phyloP scores from a whole-genome alignment of 192 early-diverging fungal species.

The Phlyctochytrium planicorne region DNA sequence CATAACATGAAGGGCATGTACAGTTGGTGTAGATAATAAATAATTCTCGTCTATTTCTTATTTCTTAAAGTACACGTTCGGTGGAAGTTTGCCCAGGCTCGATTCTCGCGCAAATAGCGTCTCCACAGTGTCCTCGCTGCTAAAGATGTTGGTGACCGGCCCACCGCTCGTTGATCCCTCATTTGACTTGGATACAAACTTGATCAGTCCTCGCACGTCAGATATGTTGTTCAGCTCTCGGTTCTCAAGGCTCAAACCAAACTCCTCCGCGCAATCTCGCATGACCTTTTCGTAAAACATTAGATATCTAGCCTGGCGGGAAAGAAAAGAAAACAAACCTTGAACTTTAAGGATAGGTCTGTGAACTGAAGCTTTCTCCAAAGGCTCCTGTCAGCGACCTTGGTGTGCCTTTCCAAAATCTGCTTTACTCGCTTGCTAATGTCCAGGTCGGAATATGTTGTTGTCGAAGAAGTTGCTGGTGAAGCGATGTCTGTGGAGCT shows the following conservation, averaged over 20 bases:
- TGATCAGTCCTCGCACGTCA: background rate
- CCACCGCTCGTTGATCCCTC: background rate
- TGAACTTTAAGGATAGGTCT: slow-evolving; percentile 16
- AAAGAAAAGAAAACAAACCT: background rate
- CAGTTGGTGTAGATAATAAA: too few species aligned
- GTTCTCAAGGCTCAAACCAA: slow-evolving; percentile 66
- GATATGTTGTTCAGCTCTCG: slow-evolving; percentile 51
- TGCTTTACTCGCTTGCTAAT: too few species aligned
- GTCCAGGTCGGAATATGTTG: too few species aligned
- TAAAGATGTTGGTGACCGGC: slow-evolving; percentile 10
- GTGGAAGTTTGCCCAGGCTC: slow-evolving; percentile 14
- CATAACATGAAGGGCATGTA: too few species aligned
- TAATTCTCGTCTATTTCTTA: too few species aligned
- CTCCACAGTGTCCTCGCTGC: slow-evolving; percentile 21
- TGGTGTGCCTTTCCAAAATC: too few species aligned
- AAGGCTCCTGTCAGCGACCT: too few species aligned
- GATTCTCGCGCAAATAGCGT: slow-evolving; percentile 5
- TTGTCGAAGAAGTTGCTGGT: too few species aligned
- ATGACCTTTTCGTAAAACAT: slow-evolving; percentile 6
- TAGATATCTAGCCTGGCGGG: background rate
- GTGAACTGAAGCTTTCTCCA: too few species aligned
- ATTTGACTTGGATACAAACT: background rate
- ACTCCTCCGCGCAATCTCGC: slow-evolving; percentile 53
- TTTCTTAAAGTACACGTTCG: slow-evolving; percentile 20
- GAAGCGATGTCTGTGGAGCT: too few species aligned